These are phyloP conservation scores for Umbelopsis isabellina DNA, from an alignment of 192 early-diverging fungal species.

Conservation along the genomic window DNA sequence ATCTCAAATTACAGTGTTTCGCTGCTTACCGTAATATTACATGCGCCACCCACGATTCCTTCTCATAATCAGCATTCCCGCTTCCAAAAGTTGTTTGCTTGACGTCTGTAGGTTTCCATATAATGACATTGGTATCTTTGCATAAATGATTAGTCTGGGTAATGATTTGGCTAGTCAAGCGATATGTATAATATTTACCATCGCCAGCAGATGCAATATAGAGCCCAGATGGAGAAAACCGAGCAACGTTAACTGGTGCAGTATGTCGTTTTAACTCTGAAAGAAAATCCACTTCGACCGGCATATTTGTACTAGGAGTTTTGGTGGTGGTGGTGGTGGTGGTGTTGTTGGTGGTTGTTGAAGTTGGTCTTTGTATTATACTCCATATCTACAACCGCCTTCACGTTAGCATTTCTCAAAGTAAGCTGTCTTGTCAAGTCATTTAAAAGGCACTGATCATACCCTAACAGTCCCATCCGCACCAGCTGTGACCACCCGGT, in stretches of 20 bases:
- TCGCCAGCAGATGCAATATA: conserved; percentile 90
- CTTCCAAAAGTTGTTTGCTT: conserved; percentile 43
- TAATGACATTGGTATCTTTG: conserved; percentile 80
- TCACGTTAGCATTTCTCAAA: background rate
- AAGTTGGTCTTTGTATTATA: conserved; percentile 16
- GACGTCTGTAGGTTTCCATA: conserved; percentile 76
- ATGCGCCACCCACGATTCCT: conserved; percentile 78
- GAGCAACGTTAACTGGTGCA: conserved; percentile 90
- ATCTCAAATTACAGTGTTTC: background rate
- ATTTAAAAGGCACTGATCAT: conserved; percentile 37
- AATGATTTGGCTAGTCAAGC: background rate
- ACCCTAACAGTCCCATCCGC: conserved; percentile 90
- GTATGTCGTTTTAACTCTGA: conserved; percentile 85
- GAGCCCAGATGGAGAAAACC: conserved; percentile 77
- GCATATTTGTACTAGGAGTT: conserved; percentile 43
- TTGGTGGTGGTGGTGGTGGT: background rate
- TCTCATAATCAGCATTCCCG: conserved; percentile 45
- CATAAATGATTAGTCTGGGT: background rate
- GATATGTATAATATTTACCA: conserved; percentile 43
- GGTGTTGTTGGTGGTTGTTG: background rate
- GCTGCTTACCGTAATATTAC: conserved; percentile 60
- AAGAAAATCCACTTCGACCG: conserved; percentile 72
- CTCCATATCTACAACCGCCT: conserved; percentile 61
- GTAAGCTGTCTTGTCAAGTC: conserved; percentile 23
- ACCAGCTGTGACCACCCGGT: conserved; percentile 87